These are phyloP conservation scores for Medicago lupulina DNA, from an alignment of 306 rosid species.

Conservation along the genomic window DNA sequence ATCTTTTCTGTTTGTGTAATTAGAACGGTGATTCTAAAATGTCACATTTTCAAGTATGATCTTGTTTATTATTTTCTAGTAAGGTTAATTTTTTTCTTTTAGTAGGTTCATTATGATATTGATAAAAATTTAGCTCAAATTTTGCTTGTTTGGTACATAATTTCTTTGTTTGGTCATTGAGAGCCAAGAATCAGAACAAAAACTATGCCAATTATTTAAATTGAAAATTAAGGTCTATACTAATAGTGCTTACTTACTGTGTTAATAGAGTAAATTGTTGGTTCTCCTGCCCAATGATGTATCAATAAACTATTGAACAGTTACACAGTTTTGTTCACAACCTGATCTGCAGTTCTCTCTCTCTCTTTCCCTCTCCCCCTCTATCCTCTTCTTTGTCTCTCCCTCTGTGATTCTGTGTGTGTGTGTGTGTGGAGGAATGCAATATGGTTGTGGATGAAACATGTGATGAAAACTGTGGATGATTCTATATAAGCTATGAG, in stretches of 20 bases:
- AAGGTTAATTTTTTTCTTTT: too few relatives aligned
- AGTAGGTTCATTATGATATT: too few relatives aligned
- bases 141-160: too few relatives aligned
- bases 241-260: too few relatives aligned
- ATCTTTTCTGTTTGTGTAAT: neutral
- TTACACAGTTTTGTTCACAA: constrained; percentile 22
- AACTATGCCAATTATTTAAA: too few relatives aligned
- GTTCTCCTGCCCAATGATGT: constrained; percentile 41
- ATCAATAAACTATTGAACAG: constrained; percentile 34
- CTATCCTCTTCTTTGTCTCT: neutral
- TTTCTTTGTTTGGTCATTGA: too few relatives aligned
- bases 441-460: neutral
- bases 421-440: constrained; percentile 14
- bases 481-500: constrained; percentile 14
- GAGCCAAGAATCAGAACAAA: too few relatives aligned
- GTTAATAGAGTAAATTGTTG: neutral
- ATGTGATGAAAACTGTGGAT: neutral
- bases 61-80: too few relatives aligned
- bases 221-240: too few relatives aligned
- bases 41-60: too few relatives aligned
- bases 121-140: too few relatives aligned
- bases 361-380: neutral
- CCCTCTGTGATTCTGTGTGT: neutral
- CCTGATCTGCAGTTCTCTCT: constrained; percentile 8
- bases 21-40: neutral